phyloP scores from a whole-genome alignment of 1,284 basidiomycete species.

The Rhodotorula mucilaginosa region DNA sequence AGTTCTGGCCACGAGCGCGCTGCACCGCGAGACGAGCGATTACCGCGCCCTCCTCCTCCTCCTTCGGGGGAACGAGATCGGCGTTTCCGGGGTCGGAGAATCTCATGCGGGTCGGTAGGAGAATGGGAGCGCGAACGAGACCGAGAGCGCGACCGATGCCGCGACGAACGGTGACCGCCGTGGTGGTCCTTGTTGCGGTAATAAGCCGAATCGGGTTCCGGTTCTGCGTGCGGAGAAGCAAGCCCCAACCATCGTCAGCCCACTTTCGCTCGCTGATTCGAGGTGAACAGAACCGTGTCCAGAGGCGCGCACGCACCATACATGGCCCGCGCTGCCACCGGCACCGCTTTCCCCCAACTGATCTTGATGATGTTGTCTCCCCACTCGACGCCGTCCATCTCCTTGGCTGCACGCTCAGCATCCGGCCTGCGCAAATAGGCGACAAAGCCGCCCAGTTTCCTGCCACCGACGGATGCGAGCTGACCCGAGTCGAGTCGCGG shows the following conservation, averaged over 20 bases:
- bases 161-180: not conserved
- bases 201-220: slow-evolving; percentile 48
- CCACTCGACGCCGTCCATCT: slow-evolving; percentile 90
- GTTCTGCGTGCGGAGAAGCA: slow-evolving; percentile 9
- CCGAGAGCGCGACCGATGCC: slow-evolving; percentile 40
- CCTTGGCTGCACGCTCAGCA: slow-evolving; percentile 79
- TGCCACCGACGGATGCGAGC: slow-evolving; percentile 36
- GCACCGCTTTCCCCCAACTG: slow-evolving; percentile 94
- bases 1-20: slow-evolving; percentile 54
- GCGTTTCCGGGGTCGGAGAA: slow-evolving; percentile 15
- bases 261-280: not conserved
- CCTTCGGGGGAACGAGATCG: slow-evolving; percentile 28
- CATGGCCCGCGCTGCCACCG: slow-evolving; percentile 70
- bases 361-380: slow-evolving; percentile 77
- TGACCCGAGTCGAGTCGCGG: slow-evolving; percentile 55
- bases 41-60: not conserved
- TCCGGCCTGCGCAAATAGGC: slow-evolving; percentile 89
- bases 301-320: slow-evolving; percentile 61
- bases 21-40: slow-evolving; percentile 40
- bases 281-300: not conserved
- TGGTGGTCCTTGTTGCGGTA: slow-evolving; percentile 39
- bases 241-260: not conserved
- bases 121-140: slow-evolving; percentile 44
- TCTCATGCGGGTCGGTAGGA: slow-evolving; percentile 32
- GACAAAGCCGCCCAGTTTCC: slow-evolving; percentile 85